Base-by-base conservation (phyloP, 345 rosid species). In the Linum usitatissimum region DNA sequence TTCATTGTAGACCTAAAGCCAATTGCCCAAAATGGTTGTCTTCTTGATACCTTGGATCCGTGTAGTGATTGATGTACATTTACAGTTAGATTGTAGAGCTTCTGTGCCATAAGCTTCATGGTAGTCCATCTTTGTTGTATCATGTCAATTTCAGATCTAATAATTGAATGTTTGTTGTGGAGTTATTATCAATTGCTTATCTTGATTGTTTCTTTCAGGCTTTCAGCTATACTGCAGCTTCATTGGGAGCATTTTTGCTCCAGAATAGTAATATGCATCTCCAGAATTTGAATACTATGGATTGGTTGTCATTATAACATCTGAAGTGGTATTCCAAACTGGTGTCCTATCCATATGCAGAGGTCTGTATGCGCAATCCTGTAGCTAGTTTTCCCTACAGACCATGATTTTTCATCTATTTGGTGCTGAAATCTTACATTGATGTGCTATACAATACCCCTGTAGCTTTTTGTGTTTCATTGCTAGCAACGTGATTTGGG, bases 1-100 rank as follows among this genome's bases (percentile, higher is more conserved):
- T 78, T 77, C 53, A 64, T 89, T 28, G 64, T 76, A 39, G 91
- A 92, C 77, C 72, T 89, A 71, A 85, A 80, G 68, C 86, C 70
- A 56, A 77, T 92, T 68, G 78, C 78, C 39, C 73, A 64, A 57
- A 81, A 83, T 82, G 86, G 86, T 57, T 57, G 67, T 64, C 81
- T 91, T 34, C 86, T 83, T 23, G 84, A 85, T 64, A 64, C 75
- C n/a, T 42, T 67, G 38, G 59, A 62, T 57, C 61, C 58, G 64
- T 72, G 60, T 62, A 30, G 60, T 59, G 68, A 72, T 59, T 68
- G 69, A 57, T 56, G 20, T 18, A 30, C 21, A n/a, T 60, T 49
- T 60, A 60, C 21, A 34, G 34, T 3, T 23, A 60, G 20, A 36
- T 36, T 36, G 5, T 17, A 18, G 5, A 34, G 36, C 39, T 30